phyloP scores from a whole-genome alignment of 2,329 filamentous ascomycete species.

The Lasiodiplodia sp. region DNA sequence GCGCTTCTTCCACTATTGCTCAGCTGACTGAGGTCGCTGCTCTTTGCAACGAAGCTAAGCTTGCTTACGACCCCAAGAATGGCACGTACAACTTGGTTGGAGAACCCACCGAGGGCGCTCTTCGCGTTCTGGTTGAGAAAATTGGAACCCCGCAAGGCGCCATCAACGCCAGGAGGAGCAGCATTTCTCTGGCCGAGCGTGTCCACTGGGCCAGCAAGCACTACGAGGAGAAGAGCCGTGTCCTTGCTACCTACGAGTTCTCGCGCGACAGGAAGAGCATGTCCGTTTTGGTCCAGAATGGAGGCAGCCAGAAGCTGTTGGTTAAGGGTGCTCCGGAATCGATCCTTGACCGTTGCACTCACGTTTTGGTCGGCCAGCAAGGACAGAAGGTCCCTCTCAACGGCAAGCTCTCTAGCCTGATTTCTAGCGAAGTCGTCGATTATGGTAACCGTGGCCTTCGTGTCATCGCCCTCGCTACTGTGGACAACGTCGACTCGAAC shows the following conservation, averaged over 20 bases:
- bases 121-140: constrained; percentile 92
- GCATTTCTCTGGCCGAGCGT: constrained; percentile 63
- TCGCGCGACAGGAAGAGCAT: constrained; percentile 98
- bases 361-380: constrained; percentile 77
- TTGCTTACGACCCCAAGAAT: constrained; percentile 81
- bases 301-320: constrained; percentile 77
- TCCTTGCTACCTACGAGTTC: constrained; percentile 92
- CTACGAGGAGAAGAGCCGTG: constrained; percentile 78
- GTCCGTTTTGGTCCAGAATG: constrained; percentile 86
- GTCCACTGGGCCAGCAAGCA: constrained; percentile 83
- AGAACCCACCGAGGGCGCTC: constrained; percentile 92
- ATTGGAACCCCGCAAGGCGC: constrained; percentile 79
- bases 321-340: constrained; percentile 98
- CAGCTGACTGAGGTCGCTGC: constrained; percentile 76
- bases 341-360: constrained; percentile 89
- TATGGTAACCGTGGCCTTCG: constrained; percentile 94
- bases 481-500: constrained; percentile 77
- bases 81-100: constrained; percentile 82
- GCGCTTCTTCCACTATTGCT: constrained; percentile 76
- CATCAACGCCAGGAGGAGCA: constrained; percentile 60
- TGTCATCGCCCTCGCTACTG: constrained; percentile 88
- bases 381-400: constrained; percentile 79
- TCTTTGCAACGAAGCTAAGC: constrained; percentile 87
- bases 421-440: constrained; percentile 81
- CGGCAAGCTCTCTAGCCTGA: constrained; percentile 70